Percentiles rank a stretch among this genome's conserved stretches.
Conservation (phyloP, 2,329 filamentous ascomycete genomes). For the Ceratocystis destructans region DNA sequence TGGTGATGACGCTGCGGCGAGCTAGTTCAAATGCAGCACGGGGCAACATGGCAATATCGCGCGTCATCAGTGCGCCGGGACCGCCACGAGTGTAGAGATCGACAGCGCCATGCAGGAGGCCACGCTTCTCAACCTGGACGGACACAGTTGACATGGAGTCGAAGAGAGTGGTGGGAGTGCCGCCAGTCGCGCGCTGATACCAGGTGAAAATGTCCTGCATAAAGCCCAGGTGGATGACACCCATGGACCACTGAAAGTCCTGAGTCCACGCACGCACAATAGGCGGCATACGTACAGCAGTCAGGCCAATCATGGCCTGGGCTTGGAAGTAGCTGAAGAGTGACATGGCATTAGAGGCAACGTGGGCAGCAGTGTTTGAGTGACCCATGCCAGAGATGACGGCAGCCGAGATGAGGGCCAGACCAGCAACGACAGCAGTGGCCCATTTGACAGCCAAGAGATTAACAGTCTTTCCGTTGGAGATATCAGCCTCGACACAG, state of each 20-base stretch:
- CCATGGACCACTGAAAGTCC: conserved; percentile 98
- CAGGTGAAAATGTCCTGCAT: conserved; percentile 82
- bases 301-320: conserved; percentile 81
- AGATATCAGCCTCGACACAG: conserved; percentile 76
- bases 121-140: conserved; percentile 64
- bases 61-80: conserved; percentile 29
- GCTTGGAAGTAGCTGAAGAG: conserved; percentile 91
- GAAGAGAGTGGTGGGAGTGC: conserved; percentile 65
- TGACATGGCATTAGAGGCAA: conserved; percentile 86
- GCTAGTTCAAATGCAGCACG: conserved; percentile 31
- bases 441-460: conserved; percentile 79
- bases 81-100: conserved; percentile 35
- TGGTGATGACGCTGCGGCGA: conserved; percentile 43
- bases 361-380: conserved; percentile 85
- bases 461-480: conserved; percentile 86
- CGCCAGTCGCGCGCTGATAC: conserved; percentile 90
- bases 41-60: conserved; percentile 40
- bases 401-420: conserved; percentile 72
- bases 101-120: conserved; percentile 26
- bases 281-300: conserved; percentile 65
- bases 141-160: conserved; percentile 61
- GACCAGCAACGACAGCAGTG: conserved; percentile 72
- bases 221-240: conserved; percentile 77
- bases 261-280: conserved; percentile 89
- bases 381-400: conserved; percentile 82